A percentile compares a stretch with the other conserved stretches of the same genome.
Conservation (phyloP, 2,329 filamentous ascomycete species). For the Falciphora oryzae region DNA sequence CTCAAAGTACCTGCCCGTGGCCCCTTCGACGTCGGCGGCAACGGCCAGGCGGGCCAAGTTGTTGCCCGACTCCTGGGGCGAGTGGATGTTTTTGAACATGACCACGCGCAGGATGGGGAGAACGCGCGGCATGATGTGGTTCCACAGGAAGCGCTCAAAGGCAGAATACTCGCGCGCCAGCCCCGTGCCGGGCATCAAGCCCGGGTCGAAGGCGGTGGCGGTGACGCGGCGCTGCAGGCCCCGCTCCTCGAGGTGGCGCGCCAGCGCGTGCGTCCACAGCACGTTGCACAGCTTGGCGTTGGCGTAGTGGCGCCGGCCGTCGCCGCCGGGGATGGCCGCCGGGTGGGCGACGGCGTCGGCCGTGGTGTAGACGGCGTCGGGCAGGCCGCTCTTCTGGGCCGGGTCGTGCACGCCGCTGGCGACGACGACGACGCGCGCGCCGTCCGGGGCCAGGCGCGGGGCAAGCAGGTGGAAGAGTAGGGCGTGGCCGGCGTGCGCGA, state of each 20-base stretch:
- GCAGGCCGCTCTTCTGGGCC: conserved; percentile 34
- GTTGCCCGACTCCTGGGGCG: too few species aligned
- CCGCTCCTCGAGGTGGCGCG: conserved; percentile 18
- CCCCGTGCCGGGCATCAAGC: too few species aligned
- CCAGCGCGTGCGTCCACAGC: conserved; percentile 41
- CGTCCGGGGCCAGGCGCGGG: conserved; percentile 28
- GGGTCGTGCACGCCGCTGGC: conserved; percentile 43
- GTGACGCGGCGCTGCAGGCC: too few species aligned
- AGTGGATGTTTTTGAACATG: too few species aligned
- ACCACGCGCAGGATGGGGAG: too few species aligned
- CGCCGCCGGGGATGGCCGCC: background rate
- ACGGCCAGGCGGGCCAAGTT: too few species aligned
- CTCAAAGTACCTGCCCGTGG: too few species aligned
- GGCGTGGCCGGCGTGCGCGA: conserved; percentile 42
- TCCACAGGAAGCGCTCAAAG: too few species aligned
- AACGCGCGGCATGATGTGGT: too few species aligned
- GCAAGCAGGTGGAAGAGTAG: conserved; percentile 35
- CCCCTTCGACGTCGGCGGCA: too few species aligned
- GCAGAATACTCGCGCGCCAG: too few species aligned
- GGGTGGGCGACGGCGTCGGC: conserved; percentile 11
- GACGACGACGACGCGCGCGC: conserved; percentile 38
- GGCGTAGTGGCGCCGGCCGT: conserved; percentile 8
- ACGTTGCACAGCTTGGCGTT: conserved; percentile 13
- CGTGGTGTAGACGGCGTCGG: conserved; percentile 24
- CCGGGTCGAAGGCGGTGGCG: too few species aligned